Evolutionary conservation across 495 filamentous ascomycete genomes (phyloP).

Genomic region (Penicillium diatomitis): DNA sequence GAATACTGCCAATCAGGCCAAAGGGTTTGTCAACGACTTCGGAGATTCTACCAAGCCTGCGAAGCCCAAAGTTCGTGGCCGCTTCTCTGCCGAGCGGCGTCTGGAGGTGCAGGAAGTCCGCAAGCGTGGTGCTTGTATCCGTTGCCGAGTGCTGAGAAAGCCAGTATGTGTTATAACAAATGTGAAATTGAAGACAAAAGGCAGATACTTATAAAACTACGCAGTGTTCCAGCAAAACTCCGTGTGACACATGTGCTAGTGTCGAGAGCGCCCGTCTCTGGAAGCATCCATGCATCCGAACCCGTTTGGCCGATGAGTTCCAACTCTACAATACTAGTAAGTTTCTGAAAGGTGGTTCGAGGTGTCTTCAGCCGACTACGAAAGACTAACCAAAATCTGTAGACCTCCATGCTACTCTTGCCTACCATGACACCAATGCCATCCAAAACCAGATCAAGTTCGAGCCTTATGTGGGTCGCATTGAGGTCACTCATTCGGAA

Average conservation of each 20-base stretch:
- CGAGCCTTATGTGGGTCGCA: conserved; percentile 45
- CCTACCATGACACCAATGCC: conserved; percentile 53
- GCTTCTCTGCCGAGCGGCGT: conserved; percentile 58
- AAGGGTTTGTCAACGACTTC: conserved; percentile 50
- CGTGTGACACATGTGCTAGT: conserved; percentile 70
- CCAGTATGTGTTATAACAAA: conserved; percentile 33
- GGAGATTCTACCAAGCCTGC: conserved; percentile 41
- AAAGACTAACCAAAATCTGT: not conserved
- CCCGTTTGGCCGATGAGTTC: conserved; percentile 63
- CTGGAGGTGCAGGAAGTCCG: conserved; percentile 75
- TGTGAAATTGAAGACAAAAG: not conserved
- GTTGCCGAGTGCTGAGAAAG: conserved; percentile 81
- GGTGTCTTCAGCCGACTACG: too few species aligned
- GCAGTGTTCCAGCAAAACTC: conserved; percentile 66
- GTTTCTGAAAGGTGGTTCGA: conserved; percentile 2
- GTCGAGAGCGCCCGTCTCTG: conserved; percentile 72
- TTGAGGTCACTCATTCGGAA: conserved; percentile 63
- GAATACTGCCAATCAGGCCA: conserved; percentile 44
- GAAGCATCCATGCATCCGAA: conserved; percentile 71
- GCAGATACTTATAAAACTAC: conserved; percentile 6
- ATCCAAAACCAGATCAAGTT: conserved; percentile 50
- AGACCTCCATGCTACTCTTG: conserved; percentile 59
- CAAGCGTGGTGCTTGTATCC: conserved; percentile 73
- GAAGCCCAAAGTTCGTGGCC: conserved; percentile 53
- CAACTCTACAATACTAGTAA: conserved; percentile 58